Evolutionary conservation across 306 rosid genomes (phyloP).

Genomic region (Urtica urens): DNA sequence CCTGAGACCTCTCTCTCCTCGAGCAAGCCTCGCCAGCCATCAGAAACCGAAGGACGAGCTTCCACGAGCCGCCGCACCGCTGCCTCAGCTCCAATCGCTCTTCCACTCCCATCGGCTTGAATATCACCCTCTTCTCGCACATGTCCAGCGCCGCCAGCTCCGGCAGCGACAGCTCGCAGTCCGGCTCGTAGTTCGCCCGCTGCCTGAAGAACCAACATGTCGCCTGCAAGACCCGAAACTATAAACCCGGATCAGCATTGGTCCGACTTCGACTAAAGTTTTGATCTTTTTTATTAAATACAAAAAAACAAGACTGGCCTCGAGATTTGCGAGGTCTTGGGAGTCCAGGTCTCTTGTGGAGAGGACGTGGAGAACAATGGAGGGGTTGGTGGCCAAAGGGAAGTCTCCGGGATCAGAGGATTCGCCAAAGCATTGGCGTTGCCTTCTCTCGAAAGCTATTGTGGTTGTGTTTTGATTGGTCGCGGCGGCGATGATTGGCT

Average conservation of each 20-base stretch:
- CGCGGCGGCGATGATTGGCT: slow-evolving; percentile 60
- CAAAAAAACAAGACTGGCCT: slow-evolving; percentile 54
- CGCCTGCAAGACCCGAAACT: slow-evolving; percentile 54
- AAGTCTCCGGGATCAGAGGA: slow-evolving; percentile 85
- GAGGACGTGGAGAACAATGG: slow-evolving; percentile 92
- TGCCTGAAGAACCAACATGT: slow-evolving; percentile 90
- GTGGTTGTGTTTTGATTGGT: too few relatives aligned
- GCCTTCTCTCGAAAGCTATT: slow-evolving; percentile 58
- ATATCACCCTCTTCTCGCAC: slow-evolving; percentile 82
- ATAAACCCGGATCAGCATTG: too few relatives aligned
- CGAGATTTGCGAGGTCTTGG: slow-evolving; percentile 86
- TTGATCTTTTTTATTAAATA: slow-evolving; percentile 2
- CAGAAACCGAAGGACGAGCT: slow-evolving; percentile 80
- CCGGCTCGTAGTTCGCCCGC: slow-evolving; percentile 79
- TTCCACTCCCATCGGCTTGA: slow-evolving; percentile 72
- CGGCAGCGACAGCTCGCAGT: slow-evolving; percentile 50
- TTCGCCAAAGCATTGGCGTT: slow-evolving; percentile 77
- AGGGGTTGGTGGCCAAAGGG: slow-evolving; percentile 83
- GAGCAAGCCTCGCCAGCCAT: slow-evolving; percentile 81
- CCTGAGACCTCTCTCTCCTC: slow-evolving; percentile 85
- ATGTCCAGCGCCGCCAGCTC: slow-evolving; percentile 93
- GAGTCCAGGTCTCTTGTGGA: slow-evolving; percentile 76
- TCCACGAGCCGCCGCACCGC: slow-evolving; percentile 94
- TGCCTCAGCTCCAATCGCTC: slow-evolving; percentile 54
- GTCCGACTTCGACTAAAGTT: too few relatives aligned